These are phyloP conservation scores for Phytophthora sp. DNA, from an alignment of 352 stramenopile species.

Conservation along the genomic window DNA sequence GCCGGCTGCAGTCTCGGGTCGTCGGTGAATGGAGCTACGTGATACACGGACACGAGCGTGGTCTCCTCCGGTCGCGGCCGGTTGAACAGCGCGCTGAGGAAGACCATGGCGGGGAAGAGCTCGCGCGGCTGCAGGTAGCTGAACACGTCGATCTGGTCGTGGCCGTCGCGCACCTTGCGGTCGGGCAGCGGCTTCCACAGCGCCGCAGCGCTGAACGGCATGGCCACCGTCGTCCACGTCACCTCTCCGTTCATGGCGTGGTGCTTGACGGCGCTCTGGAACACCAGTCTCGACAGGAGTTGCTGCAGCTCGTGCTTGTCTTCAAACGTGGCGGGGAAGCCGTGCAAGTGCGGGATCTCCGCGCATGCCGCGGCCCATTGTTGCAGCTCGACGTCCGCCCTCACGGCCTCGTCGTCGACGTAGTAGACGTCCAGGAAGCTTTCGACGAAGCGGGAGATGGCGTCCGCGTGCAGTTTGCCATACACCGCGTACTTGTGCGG, in stretches of 20 bases:
- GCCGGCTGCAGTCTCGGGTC: conserved; percentile 28
- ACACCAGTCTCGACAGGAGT: conserved; percentile 43
- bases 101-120: conserved; percentile 30
- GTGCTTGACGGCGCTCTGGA: conserved; percentile 49
- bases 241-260: conserved; percentile 60
- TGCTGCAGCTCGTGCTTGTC: conserved; percentile 15
- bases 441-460: conserved; percentile 32
- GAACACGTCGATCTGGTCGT: conserved; percentile 37
- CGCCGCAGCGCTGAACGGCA: conserved; percentile 46
- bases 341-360: conserved; percentile 35
- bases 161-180: conserved; percentile 27
- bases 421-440: conserved; percentile 41
- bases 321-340: conserved; percentile 26
- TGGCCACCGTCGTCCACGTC: conserved; percentile 48
- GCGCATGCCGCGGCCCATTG: conserved; percentile 34
- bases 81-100: conserved; percentile 42
- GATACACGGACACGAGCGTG: conserved; percentile 35
- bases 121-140: conserved; percentile 27
- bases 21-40: conserved; percentile 23
- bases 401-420: conserved; percentile 26
- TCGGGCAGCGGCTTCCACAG: conserved; percentile 51
- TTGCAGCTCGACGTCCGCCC: conserved; percentile 46
- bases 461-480: conserved; percentile 32
- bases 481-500: conserved; percentile 47
- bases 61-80: conserved; percentile 29